Evolutionary conservation across 1,284 basidiomycete genomes (phyloP).

Genomic region (Cronartium quercuum): DNA sequence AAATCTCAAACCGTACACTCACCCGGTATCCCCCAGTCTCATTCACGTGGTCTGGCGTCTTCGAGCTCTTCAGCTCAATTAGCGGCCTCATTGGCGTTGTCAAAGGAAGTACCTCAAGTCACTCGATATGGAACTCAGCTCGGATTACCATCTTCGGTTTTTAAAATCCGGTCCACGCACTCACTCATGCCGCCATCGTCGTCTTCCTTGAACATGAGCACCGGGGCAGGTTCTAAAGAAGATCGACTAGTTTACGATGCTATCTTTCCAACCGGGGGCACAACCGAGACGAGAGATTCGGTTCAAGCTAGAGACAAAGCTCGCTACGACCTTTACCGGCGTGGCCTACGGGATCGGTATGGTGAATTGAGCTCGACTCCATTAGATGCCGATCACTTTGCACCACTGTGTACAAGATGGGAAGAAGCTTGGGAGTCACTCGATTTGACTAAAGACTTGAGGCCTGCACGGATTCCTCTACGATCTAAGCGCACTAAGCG

Average conservation of each 20-base stretch:
- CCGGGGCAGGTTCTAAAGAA: slow-evolving; percentile 15
- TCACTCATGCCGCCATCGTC: neutral
- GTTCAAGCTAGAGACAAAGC: neutral
- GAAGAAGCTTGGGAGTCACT: slow-evolving; percentile 31
- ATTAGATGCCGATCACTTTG: slow-evolving; percentile 13
- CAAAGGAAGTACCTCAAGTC: slow-evolving; percentile 30
- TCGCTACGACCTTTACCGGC: slow-evolving; percentile 16
- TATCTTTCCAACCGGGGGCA: slow-evolving; percentile 9
- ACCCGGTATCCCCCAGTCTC: slow-evolving; percentile 1
- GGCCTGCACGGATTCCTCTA: slow-evolving; percentile 79
- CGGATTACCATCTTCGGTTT: slow-evolving; percentile 24
- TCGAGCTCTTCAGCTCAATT: slow-evolving; percentile 45
- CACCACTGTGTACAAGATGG: slow-evolving; percentile 28
- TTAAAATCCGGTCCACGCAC: slow-evolving; percentile 26
- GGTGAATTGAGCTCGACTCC: neutral
- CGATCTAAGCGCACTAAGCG: slow-evolving; percentile 90
- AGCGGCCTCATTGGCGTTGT: slow-evolving; percentile 44
- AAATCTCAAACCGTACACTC: slow-evolving; percentile 47
- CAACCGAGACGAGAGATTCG: neutral
- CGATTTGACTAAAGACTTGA: slow-evolving; percentile 60
- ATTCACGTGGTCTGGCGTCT: neutral
- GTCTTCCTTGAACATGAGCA: neutral
- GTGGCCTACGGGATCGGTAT: neutral
- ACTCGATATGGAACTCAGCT: slow-evolving; percentile 33
- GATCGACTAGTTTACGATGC: slow-evolving; percentile 16